These are phyloP conservation scores for Hymenoscyphus repandus DNA, from an alignment of 2,329 filamentous ascomycete genomes.

Conservation along the genomic window DNA sequence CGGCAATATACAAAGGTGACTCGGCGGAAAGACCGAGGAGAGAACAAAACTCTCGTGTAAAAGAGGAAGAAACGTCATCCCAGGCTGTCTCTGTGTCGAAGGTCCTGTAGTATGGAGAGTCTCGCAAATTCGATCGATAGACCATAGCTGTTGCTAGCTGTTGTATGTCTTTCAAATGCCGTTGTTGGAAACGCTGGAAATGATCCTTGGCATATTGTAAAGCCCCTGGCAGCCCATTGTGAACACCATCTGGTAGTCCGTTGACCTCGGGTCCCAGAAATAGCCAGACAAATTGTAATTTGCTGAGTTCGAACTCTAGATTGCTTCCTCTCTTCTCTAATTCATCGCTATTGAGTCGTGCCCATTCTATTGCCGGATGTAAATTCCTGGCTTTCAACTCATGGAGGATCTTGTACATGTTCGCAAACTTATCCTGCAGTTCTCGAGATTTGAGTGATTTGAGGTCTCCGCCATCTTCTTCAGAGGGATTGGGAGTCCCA, in stretches of 20 bases:
- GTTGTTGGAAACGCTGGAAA: constrained; percentile 67
- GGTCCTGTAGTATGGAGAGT: constrained; percentile 72
- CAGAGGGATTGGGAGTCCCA: constrained; percentile 30
- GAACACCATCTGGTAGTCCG: constrained; percentile 48
- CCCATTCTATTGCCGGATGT: constrained; percentile 82
- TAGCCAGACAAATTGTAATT: constrained; percentile 84
- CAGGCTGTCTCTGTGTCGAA: constrained; percentile 75
- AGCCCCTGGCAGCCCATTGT: constrained; percentile 58
- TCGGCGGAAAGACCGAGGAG: constrained; percentile 84
- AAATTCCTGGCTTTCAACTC: constrained; percentile 72
- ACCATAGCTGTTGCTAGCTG: constrained; percentile 77
- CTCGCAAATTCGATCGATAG: constrained; percentile 66
- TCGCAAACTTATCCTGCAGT: constrained; percentile 74
- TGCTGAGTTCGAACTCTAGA: constrained; percentile 89
- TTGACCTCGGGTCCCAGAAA: constrained; percentile 60
- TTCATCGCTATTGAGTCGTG: constrained; percentile 60
- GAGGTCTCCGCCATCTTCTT: constrained; percentile 36
- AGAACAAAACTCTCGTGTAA: constrained; percentile 92
- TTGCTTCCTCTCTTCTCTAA: constrained; percentile 84
- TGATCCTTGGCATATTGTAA: constrained; percentile 69
- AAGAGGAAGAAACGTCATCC: constrained; percentile 77
- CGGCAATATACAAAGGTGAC: constrained; percentile 87
- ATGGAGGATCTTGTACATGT: constrained; percentile 87
- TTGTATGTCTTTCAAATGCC: constrained; percentile 75
- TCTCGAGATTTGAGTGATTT: constrained; percentile 57